Evolutionary conservation across 2,329 filamentous ascomycete genomes (phyloP), one percentile per base, ranked within the genome.

Genomic region (Sclerotiophoma versabilis): DNA sequence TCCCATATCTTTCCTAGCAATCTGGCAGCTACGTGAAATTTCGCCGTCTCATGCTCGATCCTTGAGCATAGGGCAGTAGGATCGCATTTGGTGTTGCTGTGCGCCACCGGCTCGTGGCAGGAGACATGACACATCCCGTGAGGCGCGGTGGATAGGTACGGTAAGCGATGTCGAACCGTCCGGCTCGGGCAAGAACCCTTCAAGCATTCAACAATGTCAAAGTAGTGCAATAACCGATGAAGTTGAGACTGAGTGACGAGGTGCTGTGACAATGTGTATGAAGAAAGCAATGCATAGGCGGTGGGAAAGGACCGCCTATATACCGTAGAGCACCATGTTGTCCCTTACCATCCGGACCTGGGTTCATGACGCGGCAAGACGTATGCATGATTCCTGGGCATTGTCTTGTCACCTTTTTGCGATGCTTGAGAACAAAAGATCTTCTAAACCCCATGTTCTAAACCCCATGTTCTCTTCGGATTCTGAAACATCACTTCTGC

Each of bases 321-420:
- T 44, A 54, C 26, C 22, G 26, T 23, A 22, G 50, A 54, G 50
- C 45, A 54, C 50, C 50, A 43, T 54, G 50, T 54, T 54, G 50
- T 43, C 44, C 50, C 19, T 30, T 29, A 12, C 8, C 12, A 11
- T 23, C 19, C 42, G 17, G 25, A 47, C 25, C 29, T 12, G 15
- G n/a, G 19, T 30, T 29, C 29, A 29, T 26, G 15, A 27, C 33
- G 42, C 27, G 42, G 49, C 29, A 42, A 42, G 23, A 41, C 36
- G 29, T 30, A 39, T 42, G 43, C 37, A 53, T n/a, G 9, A 27
- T 42, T 15, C 10, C 49, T 53, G 49, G 49, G 49, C 49, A n/a
- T 29, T 34, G 27, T 19, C 34, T 52, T 41, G 27, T 52, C 29
- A 11, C 29, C 34, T 29, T 6, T 26, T 26, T 15, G n/a, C 19